Percentiles rank a stretch among this genome's conserved stretches.
These are phyloP conservation scores for Sphaceloma murrayae DNA, from an alignment of 2,329 filamentous ascomycete species.

Conservation along the genomic window DNA sequence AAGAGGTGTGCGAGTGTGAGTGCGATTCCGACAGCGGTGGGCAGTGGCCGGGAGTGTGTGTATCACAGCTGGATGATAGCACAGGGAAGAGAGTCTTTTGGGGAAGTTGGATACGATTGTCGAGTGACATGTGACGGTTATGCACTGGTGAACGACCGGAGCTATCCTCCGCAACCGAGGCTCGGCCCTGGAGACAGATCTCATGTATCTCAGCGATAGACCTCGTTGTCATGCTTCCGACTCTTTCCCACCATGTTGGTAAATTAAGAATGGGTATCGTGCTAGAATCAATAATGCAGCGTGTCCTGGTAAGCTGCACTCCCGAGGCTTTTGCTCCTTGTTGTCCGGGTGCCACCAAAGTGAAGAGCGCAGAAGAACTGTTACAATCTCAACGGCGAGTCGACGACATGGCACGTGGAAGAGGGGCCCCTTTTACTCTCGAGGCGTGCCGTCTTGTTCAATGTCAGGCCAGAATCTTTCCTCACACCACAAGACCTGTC, in stretches of 20 bases:
- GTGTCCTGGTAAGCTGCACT: too few species aligned
- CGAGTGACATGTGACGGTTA: not conserved
- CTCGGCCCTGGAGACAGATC: conserved; percentile 3
- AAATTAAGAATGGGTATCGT: too few species aligned
- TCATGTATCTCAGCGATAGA: too few species aligned
- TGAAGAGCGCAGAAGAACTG: too few species aligned
- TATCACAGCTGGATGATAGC: not conserved
- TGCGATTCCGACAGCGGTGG: too few species aligned
- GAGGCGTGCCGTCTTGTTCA: not conserved
- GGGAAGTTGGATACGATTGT: not conserved
- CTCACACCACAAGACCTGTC: conserved; percentile 40
- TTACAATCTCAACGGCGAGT: not conserved
- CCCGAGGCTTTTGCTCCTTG: too few species aligned
- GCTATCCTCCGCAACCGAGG: conserved; percentile 3
- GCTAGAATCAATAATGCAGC: too few species aligned
- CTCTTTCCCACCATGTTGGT: too few species aligned
- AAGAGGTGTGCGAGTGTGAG: too few species aligned
- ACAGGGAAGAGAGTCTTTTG: conserved; percentile 4
- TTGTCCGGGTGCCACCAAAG: too few species aligned
- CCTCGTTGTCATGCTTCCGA: too few species aligned
- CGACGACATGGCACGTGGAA: not conserved
- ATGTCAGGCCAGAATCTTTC: conserved; percentile 42
- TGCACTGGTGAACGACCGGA: conserved; percentile 4
- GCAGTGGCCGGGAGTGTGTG: too few species aligned
- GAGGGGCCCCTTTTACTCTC: not conserved